These are phyloP conservation scores for Ophiocordyceps camponoti-leonardi DNA, from an alignment of 2,329 filamentous ascomycete species.

Conservation along the genomic window DNA sequence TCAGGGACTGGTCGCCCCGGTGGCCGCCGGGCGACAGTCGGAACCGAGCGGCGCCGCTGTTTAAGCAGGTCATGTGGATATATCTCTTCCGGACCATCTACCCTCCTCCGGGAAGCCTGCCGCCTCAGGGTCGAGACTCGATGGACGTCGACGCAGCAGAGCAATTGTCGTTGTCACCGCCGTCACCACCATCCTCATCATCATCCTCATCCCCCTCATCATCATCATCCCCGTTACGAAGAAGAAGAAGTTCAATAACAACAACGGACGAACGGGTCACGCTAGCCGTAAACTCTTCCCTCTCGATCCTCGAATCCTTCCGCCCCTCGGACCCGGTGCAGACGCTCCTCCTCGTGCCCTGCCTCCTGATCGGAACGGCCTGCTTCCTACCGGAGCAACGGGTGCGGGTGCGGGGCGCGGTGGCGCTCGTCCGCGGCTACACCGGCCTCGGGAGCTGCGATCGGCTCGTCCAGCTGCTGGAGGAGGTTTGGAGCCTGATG, in stretches of 20 bases:
- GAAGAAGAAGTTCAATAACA: conserved; percentile 27
- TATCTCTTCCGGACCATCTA: conserved; percentile 46
- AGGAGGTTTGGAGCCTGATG: conserved; percentile 44
- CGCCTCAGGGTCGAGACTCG: conserved; percentile 14
- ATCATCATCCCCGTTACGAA: conserved; percentile 23
- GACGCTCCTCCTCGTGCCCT: conserved; percentile 41
- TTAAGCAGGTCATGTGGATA: conserved; percentile 50
- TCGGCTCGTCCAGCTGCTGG: conserved; percentile 32
- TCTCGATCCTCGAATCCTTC: conserved; percentile 36
- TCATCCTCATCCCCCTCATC: not conserved
- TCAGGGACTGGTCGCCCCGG: conserved; percentile 55
- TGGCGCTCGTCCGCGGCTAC: conserved; percentile 36
- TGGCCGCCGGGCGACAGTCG: conserved; percentile 41
- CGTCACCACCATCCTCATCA: not conserved
- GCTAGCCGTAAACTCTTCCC: conserved; percentile 36
- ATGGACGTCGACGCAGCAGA: conserved; percentile 5
- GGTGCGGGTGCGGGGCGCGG: conserved; percentile 29
- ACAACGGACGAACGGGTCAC: conserved; percentile 35
- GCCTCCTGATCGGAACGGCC: conserved; percentile 42
- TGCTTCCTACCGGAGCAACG: conserved; percentile 36
- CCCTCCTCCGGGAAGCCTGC: conserved; percentile 24
- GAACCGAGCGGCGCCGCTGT: conserved; percentile 36
- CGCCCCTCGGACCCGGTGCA: conserved; percentile 39
- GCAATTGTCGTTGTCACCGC: too few relatives aligned
- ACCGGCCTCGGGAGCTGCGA: conserved; percentile 43